These are phyloP conservation scores for Podospora didyma DNA, from an alignment of 495 filamentous ascomycete genomes.

Conservation along the genomic window DNA sequence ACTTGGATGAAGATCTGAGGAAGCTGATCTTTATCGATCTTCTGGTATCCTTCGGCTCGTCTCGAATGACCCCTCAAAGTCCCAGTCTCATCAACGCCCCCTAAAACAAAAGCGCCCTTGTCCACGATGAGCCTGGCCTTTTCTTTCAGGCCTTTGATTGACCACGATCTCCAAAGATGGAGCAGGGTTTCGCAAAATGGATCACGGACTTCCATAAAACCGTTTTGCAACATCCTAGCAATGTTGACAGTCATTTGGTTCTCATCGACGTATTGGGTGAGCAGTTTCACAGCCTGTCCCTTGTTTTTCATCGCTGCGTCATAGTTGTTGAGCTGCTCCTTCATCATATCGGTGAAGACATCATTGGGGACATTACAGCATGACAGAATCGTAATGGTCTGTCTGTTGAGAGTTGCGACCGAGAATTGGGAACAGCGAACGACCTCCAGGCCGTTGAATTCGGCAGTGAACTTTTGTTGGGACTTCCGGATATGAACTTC, in stretches of 20 bases:
- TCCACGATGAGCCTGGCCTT: conserved; percentile 84
- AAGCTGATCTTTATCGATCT: conserved; percentile 45
- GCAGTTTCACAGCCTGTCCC: conserved; percentile 55
- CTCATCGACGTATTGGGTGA: conserved; percentile 76
- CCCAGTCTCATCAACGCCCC: conserved; percentile 79
- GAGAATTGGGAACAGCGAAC: conserved; percentile 74
- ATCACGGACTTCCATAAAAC: conserved; percentile 70
- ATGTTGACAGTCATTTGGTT: conserved; percentile 75
- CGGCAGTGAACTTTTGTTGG: conserved; percentile 81
- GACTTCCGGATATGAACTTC: conserved; percentile 75
- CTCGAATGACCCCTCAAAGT: conserved; percentile 62
- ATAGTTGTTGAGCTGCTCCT: conserved; percentile 58
- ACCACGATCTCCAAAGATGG: conserved; percentile 76
- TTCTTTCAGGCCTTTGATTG: conserved; percentile 81
- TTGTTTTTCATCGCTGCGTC: conserved; percentile 64
- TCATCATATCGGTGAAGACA: conserved; percentile 65
- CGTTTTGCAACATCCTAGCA: conserved; percentile 68
- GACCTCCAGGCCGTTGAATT: conserved; percentile 72
- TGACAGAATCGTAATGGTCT: conserved; percentile 81
- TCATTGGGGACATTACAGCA: conserved; percentile 65
- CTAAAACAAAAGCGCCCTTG: conserved; percentile 82
- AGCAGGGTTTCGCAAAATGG: conserved; percentile 79
- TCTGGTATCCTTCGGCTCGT: conserved; percentile 16
- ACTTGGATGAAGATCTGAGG: conserved; percentile 92
- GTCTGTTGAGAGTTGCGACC: conserved; percentile 76